phyloP scores from a whole-genome alignment of 257 asterid species.

The Nicotiana attenuata region DNA sequence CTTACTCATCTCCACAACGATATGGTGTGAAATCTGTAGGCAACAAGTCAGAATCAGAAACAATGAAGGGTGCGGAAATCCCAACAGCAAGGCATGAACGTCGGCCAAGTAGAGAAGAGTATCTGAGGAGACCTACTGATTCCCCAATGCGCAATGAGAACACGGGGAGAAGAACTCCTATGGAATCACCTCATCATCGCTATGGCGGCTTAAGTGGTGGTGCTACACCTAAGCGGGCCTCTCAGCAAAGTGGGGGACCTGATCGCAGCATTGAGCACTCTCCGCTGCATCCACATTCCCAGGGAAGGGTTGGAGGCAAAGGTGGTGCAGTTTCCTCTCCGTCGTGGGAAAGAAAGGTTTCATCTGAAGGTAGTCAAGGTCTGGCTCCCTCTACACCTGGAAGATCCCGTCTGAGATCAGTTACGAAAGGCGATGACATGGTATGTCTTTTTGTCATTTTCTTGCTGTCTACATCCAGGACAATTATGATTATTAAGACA shows the following conservation, averaged over 20 bases:
- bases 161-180: constrained; percentile 33
- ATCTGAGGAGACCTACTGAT: constrained; percentile 41
- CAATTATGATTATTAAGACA: neutral
- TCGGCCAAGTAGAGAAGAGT: constrained; percentile 49
- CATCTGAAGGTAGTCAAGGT: constrained; percentile 54
- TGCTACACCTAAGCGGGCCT: constrained; percentile 57
- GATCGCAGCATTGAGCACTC: constrained; percentile 69
- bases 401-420: constrained; percentile 79
- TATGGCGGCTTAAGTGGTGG: constrained; percentile 46
- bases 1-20: constrained; percentile 29
- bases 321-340: constrained; percentile 68
- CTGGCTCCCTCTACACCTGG: constrained; percentile 80
- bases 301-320: constrained; percentile 47
- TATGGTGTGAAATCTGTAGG: constrained; percentile 26
- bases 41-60: constrained; percentile 35
- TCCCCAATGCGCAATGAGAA: constrained; percentile 45
- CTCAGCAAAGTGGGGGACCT: constrained; percentile 47
- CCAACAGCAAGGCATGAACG: constrained; percentile 41
- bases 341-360: constrained; percentile 71
- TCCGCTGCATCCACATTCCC: constrained; percentile 64
- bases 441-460: constrained; percentile 34
- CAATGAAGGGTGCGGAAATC: constrained; percentile 28
- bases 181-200: constrained; percentile 56
- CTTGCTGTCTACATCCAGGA: neutral
- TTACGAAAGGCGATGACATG: constrained; percentile 61